phyloP scores from a whole-genome alignment of 352 stramenopile genomes.

The Globisporangium nodosum region DNA sequence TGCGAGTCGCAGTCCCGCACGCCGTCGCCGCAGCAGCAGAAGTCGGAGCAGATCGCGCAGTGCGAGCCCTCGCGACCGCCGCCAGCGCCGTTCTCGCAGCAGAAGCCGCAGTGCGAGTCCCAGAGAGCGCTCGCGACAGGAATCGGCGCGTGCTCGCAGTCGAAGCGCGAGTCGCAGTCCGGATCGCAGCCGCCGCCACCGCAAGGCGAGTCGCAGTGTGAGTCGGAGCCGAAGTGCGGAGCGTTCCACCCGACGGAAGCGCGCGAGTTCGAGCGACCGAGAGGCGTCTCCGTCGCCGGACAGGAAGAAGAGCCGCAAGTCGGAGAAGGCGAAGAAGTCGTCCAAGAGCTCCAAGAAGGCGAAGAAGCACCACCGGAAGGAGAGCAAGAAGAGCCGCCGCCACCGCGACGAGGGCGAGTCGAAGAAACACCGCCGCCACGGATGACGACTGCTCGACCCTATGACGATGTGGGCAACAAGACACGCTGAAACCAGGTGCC shows the following conservation, averaged over 20 bases:
- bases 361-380: constrained; percentile 44
- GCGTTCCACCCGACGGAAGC: background rate
- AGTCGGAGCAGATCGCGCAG: constrained; percentile 11
- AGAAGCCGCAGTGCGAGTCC: constrained; percentile 8
- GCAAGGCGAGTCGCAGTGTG: constrained; percentile 17
- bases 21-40: background rate
- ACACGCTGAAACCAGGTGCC: no score
- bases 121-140: background rate
- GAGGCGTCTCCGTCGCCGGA: constrained; percentile 4
- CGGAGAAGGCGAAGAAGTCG: constrained; percentile 19
- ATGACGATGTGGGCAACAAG: no score
- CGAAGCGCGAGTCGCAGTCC: constrained; percentile 28
- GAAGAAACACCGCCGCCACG: constrained; percentile 14
- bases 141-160: constrained; percentile 7
- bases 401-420: constrained; percentile 16
- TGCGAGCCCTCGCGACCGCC: constrained; percentile 4
- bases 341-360: constrained; percentile 30
- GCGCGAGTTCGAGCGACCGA: background rate
- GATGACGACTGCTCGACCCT: background rate
- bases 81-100: background rate
- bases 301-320: constrained; percentile 27
- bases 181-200: constrained; percentile 6
- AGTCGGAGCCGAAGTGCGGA: background rate
- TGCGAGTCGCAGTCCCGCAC: constrained; percentile 9
- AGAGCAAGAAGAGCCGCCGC: constrained; percentile 26